Percentiles rank a stretch among this genome's conserved stretches.
phyloP scores from a whole-genome alignment of 1,284 basidiomycete species.

The Sphaerobolus stellatus region DNA sequence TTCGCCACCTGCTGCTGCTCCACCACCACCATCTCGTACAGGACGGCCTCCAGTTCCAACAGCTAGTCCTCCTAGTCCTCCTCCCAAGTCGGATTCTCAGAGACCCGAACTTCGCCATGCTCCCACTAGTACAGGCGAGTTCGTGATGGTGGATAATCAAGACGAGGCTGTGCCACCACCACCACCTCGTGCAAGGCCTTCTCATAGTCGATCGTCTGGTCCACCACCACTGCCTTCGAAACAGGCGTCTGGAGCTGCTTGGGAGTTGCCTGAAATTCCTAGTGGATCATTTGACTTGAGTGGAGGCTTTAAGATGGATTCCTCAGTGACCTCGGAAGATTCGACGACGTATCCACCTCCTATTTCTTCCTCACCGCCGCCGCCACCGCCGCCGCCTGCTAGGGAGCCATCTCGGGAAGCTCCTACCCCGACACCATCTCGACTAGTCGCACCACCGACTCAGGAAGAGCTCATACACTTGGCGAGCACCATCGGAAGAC shows the following conservation, averaged over 20 bases:
- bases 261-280: slow-evolving; percentile 56
- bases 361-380: slow-evolving; percentile 13
- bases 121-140: slow-evolving; percentile 39
- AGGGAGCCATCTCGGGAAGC: no score
- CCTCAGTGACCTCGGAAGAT: slow-evolving; percentile 47
- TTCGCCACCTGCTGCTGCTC: slow-evolving; percentile 23
- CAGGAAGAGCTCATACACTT: slow-evolving; percentile 67
- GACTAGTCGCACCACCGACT: slow-evolving; percentile 42
- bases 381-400: slow-evolving; percentile 12
- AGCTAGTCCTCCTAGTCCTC: slow-evolving; percentile 30
- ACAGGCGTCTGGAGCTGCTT: slow-evolving; percentile 18
- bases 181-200: slow-evolving; percentile 44
- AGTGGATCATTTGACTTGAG: slow-evolving; percentile 34
- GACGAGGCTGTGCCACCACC: slow-evolving; percentile 38
- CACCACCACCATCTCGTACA: slow-evolving; percentile 33
- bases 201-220: slow-evolving; percentile 37
- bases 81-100: slow-evolving; percentile 27
- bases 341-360: slow-evolving; percentile 36
- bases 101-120: slow-evolving; percentile 18
- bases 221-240: slow-evolving; percentile 22
- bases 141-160: slow-evolving; percentile 56
- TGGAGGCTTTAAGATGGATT: slow-evolving; percentile 24
- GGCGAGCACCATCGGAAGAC: slow-evolving; percentile 73
- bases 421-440: no score
- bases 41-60: slow-evolving; percentile 21